phyloP scores from a whole-genome alignment of 1,284 basidiomycete genomes.

The Rhizopogon parksii region DNA sequence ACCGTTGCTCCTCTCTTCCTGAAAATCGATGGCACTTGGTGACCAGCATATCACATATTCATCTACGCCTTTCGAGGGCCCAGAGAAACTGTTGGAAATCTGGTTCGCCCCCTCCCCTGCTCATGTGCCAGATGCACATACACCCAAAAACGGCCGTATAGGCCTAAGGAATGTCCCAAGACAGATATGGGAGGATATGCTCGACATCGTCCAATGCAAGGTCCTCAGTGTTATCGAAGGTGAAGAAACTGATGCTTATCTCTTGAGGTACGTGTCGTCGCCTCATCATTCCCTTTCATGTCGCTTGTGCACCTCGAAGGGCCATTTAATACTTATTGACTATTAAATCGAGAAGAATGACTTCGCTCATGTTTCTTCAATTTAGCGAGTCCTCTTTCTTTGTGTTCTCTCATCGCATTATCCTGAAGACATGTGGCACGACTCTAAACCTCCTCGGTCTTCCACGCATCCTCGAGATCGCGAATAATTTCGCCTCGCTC shows the following conservation, averaged over 20 bases:
- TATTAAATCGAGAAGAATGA: neutral
- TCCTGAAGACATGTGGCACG: slow-evolving; percentile 98
- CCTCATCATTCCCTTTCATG: neutral
- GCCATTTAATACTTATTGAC: neutral
- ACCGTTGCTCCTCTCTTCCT: slow-evolving; percentile 1
- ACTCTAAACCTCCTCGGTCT: slow-evolving; percentile 95
- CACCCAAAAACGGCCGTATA: slow-evolving; percentile 35
- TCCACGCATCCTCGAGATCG: slow-evolving; percentile 88
- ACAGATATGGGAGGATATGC: slow-evolving; percentile 92
- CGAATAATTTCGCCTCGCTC: slow-evolving; percentile 70
- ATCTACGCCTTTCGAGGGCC: slow-evolving; percentile 71
- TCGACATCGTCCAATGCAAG: slow-evolving; percentile 96
- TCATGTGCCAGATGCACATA: slow-evolving; percentile 43
- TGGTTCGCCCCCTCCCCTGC: slow-evolving; percentile 88
- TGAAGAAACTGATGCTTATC: slow-evolving; percentile 88
- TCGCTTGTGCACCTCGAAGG: neutral
- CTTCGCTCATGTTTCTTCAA: slow-evolving; percentile 8
- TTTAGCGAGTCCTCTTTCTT: slow-evolving; percentile 95
- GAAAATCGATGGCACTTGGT: slow-evolving; percentile 29
- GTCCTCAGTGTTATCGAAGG: slow-evolving; percentile 88
- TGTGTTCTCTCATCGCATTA: slow-evolving; percentile 91
- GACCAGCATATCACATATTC: slow-evolving; percentile 27
- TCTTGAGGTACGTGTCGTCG: slow-evolving; percentile 69
- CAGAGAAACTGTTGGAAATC: slow-evolving; percentile 96
- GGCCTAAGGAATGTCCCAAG: slow-evolving; percentile 79